phyloP scores from a whole-genome alignment of 129 eudicot species.

The Scalesia atractyloides region DNA sequence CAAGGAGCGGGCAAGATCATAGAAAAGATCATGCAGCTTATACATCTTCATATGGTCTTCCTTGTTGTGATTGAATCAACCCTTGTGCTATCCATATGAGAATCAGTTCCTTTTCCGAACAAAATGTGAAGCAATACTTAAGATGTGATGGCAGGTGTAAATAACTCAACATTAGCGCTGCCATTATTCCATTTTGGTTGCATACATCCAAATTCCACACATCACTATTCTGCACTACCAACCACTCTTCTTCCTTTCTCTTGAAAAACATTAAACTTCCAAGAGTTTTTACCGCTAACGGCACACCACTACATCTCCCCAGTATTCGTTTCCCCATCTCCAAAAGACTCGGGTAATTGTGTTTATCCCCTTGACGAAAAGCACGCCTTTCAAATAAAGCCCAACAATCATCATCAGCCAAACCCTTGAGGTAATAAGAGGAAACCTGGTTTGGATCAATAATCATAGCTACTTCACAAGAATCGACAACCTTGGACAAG shows the following conservation, averaged over 20 bases:
- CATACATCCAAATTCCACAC: constrained; percentile 24
- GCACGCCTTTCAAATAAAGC: constrained; percentile 31
- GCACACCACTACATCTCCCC: constrained; percentile 41
- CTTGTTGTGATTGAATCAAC: constrained; percentile 11
- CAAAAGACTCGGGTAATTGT: constrained; percentile 16
- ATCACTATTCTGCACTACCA: constrained; percentile 25
- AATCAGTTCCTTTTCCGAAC: constrained; percentile 34
- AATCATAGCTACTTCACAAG: constrained; percentile 33
- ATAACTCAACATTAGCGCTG: constrained; percentile 39
- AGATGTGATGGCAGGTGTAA: constrained; percentile 34
- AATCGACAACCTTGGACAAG: no score
- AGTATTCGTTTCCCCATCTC: constrained; percentile 33
- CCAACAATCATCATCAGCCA: constrained; percentile 32
- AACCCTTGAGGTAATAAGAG: constrained; percentile 24
- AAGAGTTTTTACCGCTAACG: constrained; percentile 37
- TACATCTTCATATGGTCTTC: neutral
- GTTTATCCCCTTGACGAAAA: constrained; percentile 23
- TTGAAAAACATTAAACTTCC: constrained; percentile 34
- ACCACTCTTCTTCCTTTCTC: constrained; percentile 34
- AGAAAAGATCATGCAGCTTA: constrained; percentile 39
- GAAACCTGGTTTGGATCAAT: constrained; percentile 15
- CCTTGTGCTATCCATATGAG: constrained; percentile 48
- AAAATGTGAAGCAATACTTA: constrained; percentile 39
- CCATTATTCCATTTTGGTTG: constrained; percentile 20
- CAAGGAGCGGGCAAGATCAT: constrained; percentile 34